Evolutionary conservation across 1,284 basidiomycete genomes (phyloP), one percentile per base, ranked within the genome.

Genomic region (Tylopilus sp.): DNA sequence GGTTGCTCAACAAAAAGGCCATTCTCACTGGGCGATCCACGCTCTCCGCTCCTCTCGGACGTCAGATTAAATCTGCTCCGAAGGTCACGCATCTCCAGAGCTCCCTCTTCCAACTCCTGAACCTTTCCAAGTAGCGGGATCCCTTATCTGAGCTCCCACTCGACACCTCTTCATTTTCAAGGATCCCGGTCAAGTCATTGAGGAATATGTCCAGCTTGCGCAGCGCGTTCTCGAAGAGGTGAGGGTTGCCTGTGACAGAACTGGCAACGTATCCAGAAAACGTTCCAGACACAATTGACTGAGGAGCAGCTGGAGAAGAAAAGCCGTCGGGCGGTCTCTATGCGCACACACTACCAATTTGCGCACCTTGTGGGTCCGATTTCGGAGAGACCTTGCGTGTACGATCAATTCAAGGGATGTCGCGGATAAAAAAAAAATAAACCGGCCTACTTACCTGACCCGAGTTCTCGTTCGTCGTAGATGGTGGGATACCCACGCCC

Each of bases 371-470:
- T 4, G 40, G 32, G 31, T 55, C 52, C 1, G 48, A 56, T 45
- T 59, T 56, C 5, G 47, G 50, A 43, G 49, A 60, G 15, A 54
- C 52, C 51, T 60, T 32, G 19, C 8, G 15, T 7, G 17, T 17
- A n/a, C n/a, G 9, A 10, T 41, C 42, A 22, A 22, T n/a, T n/a
- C n/a, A n/a, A n/a, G n/a, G n/a, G 28, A 22, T 7, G 1, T 15
- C 31, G 13, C n/a, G 7, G 17, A 19, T 20, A 43, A 24, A 55
- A 19, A 28, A 40, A 28, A 39, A 46, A 46, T 17, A 25, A 19
- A 47, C 5, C 14, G 3, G 15, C n/a, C 17, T 24, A 26, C 43
- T 39, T 14, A 56, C 56, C 29, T 52, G 57, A 10, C 51, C 54
- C 1, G 33, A 33, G 31, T 55, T 66, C 11, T 50, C 46, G 17